Percentiles rank a stretch among this genome's conserved stretches.
phyloP scores from a whole-genome alignment of 2,329 filamentous ascomycete species.

The Stemphylium beticola region DNA sequence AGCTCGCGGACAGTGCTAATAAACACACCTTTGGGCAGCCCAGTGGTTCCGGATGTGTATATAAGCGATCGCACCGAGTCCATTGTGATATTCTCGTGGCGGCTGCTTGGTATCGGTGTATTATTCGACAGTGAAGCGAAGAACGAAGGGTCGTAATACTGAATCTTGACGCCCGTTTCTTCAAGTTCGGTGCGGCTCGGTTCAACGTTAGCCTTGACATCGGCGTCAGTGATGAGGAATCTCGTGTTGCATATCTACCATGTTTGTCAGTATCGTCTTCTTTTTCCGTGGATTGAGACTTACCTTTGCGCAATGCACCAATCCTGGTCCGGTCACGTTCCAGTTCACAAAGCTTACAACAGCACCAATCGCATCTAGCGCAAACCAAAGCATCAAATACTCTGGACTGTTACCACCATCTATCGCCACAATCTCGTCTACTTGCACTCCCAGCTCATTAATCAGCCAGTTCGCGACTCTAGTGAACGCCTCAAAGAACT shows the following conservation, averaged over 20 bases:
- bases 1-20: constrained; percentile 39
- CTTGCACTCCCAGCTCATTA: constrained; percentile 41
- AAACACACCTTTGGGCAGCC: constrained; percentile 43
- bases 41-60: constrained; percentile 48
- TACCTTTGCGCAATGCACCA: constrained; percentile 47
- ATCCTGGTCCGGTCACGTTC: constrained; percentile 43
- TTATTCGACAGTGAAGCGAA: constrained; percentile 30
- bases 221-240: constrained; percentile 54
- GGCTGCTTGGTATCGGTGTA: constrained; percentile 33
- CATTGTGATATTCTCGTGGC: constrained; percentile 28
- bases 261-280: constrained; percentile 52
- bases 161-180: constrained; percentile 29
- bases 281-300: constrained; percentile 38
- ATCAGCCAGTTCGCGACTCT: constrained; percentile 46
- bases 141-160: constrained; percentile 39
- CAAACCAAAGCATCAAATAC: constrained; percentile 49
- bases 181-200: constrained; percentile 33
- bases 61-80: constrained; percentile 39
- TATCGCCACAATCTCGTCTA: constrained; percentile 45
- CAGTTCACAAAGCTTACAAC: constrained; percentile 45
- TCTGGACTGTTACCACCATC: constrained; percentile 46
- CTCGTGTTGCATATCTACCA: constrained; percentile 56
- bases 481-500: constrained; percentile 39
- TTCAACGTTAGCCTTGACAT: constrained; percentile 57
- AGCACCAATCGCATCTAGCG: constrained; percentile 44